Percentiles rank a stretch among this genome's conserved stretches.
Conservation (phyloP, 73 alveolate genomes). For the Halteria grandinella region DNA sequence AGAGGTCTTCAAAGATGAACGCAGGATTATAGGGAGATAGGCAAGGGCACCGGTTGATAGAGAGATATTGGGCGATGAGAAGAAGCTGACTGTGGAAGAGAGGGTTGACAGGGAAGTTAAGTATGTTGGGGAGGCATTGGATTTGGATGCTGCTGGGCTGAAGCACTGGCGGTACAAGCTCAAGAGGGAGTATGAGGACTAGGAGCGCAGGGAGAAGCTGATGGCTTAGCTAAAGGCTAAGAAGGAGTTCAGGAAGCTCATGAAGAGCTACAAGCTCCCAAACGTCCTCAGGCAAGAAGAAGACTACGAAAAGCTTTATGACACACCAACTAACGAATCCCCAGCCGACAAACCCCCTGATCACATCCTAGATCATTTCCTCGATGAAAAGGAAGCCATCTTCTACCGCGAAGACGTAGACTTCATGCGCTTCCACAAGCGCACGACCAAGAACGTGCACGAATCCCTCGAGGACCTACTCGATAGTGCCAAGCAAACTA, state of each 20-base stretch:
- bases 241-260: conserved; percentile 34
- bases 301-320: conserved; percentile 36
- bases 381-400: conserved; percentile 13
- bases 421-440: conserved; percentile 57
- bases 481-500: background rate
- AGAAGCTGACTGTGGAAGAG: background rate
- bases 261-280: conserved; percentile 46
- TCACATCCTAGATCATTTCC: background rate
- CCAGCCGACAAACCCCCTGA: background rate
- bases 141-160: conserved; percentile 16
- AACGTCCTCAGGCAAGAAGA: conserved; percentile 41
- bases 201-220: conserved; percentile 10
- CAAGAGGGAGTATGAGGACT: conserved; percentile 53
- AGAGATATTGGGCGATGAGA: background rate
- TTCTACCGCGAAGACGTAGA: conserved; percentile 68
- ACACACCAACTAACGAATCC: conserved; percentile 21
- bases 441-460: conserved; percentile 55
- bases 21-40: background rate
- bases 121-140: conserved; percentile 24
- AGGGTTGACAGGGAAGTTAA: conserved; percentile 35
- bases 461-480: conserved; percentile 9
- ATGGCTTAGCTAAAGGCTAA: conserved; percentile 12
- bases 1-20: background rate
- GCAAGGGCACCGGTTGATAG: background rate
- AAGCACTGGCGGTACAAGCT: conserved; percentile 60